These are phyloP conservation scores for Oehlia diaphana DNA, from an alignment of 192 early-diverging fungal genomes.

Conservation along the genomic window DNA sequence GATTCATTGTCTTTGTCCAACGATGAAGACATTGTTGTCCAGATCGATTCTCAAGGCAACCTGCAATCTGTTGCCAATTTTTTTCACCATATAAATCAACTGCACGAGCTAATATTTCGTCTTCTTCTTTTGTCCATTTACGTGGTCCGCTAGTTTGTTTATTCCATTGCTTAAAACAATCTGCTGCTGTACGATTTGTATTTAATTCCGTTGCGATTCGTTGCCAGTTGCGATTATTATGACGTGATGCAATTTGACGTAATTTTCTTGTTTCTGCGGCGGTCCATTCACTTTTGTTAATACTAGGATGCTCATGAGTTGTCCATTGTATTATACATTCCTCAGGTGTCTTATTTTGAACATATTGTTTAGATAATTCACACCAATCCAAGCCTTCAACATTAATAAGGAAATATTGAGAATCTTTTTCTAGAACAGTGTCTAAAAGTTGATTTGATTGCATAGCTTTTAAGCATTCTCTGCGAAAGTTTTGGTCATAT, in stretches of 20 bases:
- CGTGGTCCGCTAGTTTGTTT: constrained; percentile 36
- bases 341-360: constrained; percentile 58
- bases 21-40: constrained; percentile 72
- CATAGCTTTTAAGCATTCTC: neutral
- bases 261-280: constrained; percentile 55
- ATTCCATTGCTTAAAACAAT: constrained; percentile 70
- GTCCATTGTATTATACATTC: constrained; percentile 83
- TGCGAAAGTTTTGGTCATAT: neutral
- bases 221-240: constrained; percentile 63
- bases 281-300: constrained; percentile 72
- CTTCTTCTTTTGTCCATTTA: constrained; percentile 72
- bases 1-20: constrained; percentile 72
- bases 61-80: constrained; percentile 72
- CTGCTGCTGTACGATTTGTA: constrained; percentile 68
- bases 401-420: neutral
- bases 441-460: neutral
- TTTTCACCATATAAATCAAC: constrained; percentile 68
- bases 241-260: constrained; percentile 42
- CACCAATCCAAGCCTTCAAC: neutral
- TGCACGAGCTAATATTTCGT: constrained; percentile 58
- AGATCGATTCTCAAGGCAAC: constrained; percentile 62
- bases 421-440: neutral
- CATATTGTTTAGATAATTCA: constrained; percentile 14
- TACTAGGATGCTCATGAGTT: constrained; percentile 72
- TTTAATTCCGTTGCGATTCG: constrained; percentile 47